These are phyloP conservation scores for Tulasnella sp. DNA, from an alignment of 768 basidiomycete species.

Conservation along the genomic window DNA sequence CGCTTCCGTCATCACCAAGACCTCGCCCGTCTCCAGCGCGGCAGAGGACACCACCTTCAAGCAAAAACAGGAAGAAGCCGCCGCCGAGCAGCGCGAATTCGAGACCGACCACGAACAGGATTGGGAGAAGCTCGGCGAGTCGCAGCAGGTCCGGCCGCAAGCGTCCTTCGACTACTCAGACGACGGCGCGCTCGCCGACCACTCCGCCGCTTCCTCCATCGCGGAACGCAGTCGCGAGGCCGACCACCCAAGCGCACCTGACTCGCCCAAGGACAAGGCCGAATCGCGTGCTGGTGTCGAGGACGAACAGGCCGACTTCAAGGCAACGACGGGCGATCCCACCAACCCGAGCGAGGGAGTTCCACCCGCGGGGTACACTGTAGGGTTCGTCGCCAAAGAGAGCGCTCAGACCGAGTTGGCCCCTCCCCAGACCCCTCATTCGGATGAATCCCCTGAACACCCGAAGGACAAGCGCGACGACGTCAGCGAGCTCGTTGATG, in stretches of 20 bases:
- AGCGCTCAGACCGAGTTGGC: neutral
- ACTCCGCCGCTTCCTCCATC: slow-evolving; percentile 5
- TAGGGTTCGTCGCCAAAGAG: neutral
- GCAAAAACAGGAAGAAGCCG: neutral
- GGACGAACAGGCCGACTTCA: slow-evolving; percentile 3
- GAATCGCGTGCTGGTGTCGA: neutral
- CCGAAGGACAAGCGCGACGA: neutral
- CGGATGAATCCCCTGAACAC: slow-evolving; percentile 3
- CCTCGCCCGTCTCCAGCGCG: slow-evolving; percentile 17
- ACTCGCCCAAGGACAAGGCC: slow-evolving; percentile 12
- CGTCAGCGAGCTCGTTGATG: neutral
- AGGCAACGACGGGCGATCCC: slow-evolving; percentile 1
- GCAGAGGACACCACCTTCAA: neutral
- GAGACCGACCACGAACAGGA: neutral
- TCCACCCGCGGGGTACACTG: slow-evolving; percentile 1
- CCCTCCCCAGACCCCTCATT: slow-evolving; percentile 18
- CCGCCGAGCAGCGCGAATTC: neutral
- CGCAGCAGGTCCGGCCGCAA: slow-evolving; percentile 4
- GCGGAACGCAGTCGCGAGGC: neutral
- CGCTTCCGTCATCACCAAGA: neutral
- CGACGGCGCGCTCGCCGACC: slow-evolving; percentile 16
- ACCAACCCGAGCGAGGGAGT: slow-evolving; percentile 1
- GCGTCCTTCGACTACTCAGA: slow-evolving; percentile 14
- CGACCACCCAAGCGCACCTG: slow-evolving; percentile 1
- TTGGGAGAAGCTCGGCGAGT: slow-evolving; percentile 14